A percentile compares a stretch with the other conserved stretches of the same genome.
Conservation (phyloP, 2,329 filamentous ascomycete genomes). For the Trichoderma asperellum region DNA sequence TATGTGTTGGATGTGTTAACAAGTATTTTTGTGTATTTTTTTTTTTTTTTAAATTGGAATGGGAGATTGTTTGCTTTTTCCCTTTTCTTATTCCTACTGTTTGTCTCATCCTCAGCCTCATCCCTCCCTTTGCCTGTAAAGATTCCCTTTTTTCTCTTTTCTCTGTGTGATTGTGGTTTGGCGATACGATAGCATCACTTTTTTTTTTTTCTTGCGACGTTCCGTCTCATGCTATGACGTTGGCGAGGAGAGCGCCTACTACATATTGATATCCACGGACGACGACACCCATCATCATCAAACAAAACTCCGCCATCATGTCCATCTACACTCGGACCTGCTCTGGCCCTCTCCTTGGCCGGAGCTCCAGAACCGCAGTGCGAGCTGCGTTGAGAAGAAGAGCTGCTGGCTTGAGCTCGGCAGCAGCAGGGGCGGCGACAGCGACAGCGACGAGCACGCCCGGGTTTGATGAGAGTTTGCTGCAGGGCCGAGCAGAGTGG, state of each 20-base stretch:
- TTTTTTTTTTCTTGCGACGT: background rate
- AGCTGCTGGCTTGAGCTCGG: background rate
- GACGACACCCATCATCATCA: background rate
- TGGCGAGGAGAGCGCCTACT: background rate
- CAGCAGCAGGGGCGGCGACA: background rate
- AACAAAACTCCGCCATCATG: background rate
- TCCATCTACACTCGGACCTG: conserved; percentile 14
- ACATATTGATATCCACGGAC: background rate
- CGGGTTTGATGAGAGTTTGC: background rate
- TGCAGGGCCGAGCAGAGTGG: background rate
- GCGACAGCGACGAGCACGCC: background rate
- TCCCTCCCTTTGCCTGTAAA: background rate
- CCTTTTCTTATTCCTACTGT: background rate
- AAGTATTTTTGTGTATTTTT: background rate
- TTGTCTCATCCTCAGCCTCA: background rate
- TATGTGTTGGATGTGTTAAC: background rate
- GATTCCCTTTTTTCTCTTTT: background rate
- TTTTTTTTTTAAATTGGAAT: background rate
- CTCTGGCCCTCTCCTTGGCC: conserved; percentile 3
- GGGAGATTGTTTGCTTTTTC: background rate
- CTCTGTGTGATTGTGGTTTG: background rate
- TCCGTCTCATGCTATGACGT: background rate
- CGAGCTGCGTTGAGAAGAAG: conserved; percentile 6
- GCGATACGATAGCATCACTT: background rate
- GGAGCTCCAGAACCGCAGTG: background rate